phyloP scores from a whole-genome alignment of 805 yeast genomes.

The Kodamaea kakaduensis region DNA sequence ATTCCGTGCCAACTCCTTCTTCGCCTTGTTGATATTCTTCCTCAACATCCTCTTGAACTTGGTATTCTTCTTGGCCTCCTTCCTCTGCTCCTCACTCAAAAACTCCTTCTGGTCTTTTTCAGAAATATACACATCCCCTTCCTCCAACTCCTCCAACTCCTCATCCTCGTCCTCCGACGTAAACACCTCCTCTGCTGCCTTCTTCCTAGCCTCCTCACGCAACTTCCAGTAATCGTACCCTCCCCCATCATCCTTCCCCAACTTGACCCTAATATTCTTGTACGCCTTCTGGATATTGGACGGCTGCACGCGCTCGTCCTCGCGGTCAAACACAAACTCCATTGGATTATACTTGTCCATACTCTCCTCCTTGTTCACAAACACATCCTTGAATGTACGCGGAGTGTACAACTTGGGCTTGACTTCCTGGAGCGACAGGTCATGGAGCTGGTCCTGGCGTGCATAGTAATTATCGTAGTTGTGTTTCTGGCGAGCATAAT shows the following conservation, averaged over 20 bases:
- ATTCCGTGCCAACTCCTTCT: slow-evolving; percentile 21
- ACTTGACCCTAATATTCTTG: slow-evolving; percentile 24
- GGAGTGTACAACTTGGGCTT: slow-evolving; percentile 38
- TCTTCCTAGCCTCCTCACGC: slow-evolving; percentile 14
- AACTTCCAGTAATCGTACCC: slow-evolving; percentile 34
- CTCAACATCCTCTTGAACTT: slow-evolving; percentile 11
- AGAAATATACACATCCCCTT: slow-evolving; percentile 3
- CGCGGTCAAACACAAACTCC: slow-evolving; percentile 35
- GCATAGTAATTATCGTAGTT: slow-evolving; percentile 31
- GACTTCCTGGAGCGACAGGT: slow-evolving; percentile 21
- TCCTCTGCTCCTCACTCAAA: slow-evolving; percentile 2
- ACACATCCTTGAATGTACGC: slow-evolving; percentile 37
- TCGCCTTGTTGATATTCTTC: slow-evolving; percentile 20
- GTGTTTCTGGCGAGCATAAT: slow-evolving; percentile 10
- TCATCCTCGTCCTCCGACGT: slow-evolving; percentile 5
- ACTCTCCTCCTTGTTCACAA: slow-evolving; percentile 28
- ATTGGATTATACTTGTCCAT: slow-evolving; percentile 34
- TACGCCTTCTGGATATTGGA: slow-evolving; percentile 21
- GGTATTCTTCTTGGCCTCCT: slow-evolving; percentile 12
- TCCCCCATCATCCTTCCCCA: slow-evolving; percentile 29
- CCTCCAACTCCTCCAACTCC: slow-evolving; percentile 5
- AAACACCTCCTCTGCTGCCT: slow-evolving; percentile 18
- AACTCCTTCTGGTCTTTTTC: slow-evolving; percentile 8
- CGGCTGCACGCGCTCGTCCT: slow-evolving; percentile 19
- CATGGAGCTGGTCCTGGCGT: slow-evolving; percentile 33